These are phyloP conservation scores for Debaryomyces subglobosus DNA, from an alignment of 1,139 yeast species.

Conservation along the genomic window DNA sequence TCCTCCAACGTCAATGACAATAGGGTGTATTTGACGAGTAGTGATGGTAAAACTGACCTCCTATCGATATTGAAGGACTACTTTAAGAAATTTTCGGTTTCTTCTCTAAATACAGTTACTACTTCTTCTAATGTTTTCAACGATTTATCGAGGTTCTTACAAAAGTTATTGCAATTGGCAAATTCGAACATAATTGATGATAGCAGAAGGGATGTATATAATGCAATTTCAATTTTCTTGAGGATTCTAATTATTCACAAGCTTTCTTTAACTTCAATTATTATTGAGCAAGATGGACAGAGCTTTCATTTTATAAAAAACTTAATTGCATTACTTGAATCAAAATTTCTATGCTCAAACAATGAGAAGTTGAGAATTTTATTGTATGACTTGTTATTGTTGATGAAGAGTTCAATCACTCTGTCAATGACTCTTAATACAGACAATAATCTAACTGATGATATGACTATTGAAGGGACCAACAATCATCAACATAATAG, in stretches of 20 bases:
- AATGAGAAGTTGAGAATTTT: slow-evolving; percentile 59
- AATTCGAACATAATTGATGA: slow-evolving; percentile 14
- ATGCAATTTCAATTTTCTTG: slow-evolving; percentile 46
- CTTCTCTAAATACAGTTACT: slow-evolving; percentile 26
- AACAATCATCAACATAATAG: slow-evolving; percentile 7
- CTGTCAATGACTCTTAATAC: slow-evolving; percentile 19
- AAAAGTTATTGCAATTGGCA: slow-evolving; percentile 20
- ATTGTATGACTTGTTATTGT: slow-evolving; percentile 62
- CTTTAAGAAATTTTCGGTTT: slow-evolving; percentile 42
- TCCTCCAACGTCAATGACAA: slow-evolving; percentile 6
- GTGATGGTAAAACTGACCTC: slow-evolving; percentile 15
- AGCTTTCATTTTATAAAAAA: slow-evolving; percentile 44
- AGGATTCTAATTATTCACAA: slow-evolving; percentile 66
- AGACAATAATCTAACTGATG: slow-evolving; percentile 17
- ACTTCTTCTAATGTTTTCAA: slow-evolving; percentile 24
- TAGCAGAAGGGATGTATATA: slow-evolving; percentile 17
- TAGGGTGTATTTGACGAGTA: slow-evolving; percentile 13
- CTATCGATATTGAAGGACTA: slow-evolving; percentile 40
- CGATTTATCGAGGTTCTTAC: slow-evolving; percentile 22
- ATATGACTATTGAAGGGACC: slow-evolving; percentile 17
- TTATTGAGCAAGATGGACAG: slow-evolving; percentile 35
- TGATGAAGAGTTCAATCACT: slow-evolving; percentile 49
- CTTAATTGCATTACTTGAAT: slow-evolving; percentile 49
- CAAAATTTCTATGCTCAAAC: slow-evolving; percentile 37
- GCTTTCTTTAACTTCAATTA: slow-evolving; percentile 36